Evolutionary conservation across 305 asterid species (phyloP), one percentile per base, ranked within the genome.

Genomic region (Fraxinus platypoda): DNA sequence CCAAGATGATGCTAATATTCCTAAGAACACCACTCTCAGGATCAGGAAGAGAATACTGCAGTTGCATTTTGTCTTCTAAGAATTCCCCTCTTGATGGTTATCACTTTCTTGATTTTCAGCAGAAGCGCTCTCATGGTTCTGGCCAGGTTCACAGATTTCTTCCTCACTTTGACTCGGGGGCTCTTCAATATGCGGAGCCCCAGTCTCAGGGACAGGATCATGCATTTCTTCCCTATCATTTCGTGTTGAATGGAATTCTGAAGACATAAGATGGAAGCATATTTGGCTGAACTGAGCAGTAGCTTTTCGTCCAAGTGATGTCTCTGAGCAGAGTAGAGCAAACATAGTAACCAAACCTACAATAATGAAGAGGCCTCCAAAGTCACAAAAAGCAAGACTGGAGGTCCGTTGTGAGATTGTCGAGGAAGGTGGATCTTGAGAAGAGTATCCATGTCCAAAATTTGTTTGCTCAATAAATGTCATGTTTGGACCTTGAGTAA

Each of bases 341-440:
- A 87, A 77, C 74, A 89, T 0, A 12, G 85, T 82, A 23, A 88
- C 89, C 15, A 85, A 85, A 49, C 87, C 93, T 54, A 89, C 78
- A 9, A 92, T 78, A 8, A 91, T 77, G 75, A 92, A 91, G 8
- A 92, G 88, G 12, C 93, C 95, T 33, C 90, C 93, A 64, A 92
- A 92, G 19, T 92, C 87, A 54, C 37, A 78, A 54, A 86, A 82
- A 9, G 88, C 43, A 17, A 91, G 88, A 21, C 92, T 86, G 0
- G 91, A 86, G 0, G 90, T 85, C 34, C 82, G 76, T 43, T 88
- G 85, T 71, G 90, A 85, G 74, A 91, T 86, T 3, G 41, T 79
- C 2, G 91, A 79, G 34, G 88, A 81, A 81, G 85, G 85, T 37
- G 89, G 92, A 75, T 89, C 87, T 49, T 81, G 83, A 0, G 90